These are phyloP conservation scores for Cladorrhinum sp. DNA, from an alignment of 2,329 filamentous ascomycete species.

Conservation along the genomic window DNA sequence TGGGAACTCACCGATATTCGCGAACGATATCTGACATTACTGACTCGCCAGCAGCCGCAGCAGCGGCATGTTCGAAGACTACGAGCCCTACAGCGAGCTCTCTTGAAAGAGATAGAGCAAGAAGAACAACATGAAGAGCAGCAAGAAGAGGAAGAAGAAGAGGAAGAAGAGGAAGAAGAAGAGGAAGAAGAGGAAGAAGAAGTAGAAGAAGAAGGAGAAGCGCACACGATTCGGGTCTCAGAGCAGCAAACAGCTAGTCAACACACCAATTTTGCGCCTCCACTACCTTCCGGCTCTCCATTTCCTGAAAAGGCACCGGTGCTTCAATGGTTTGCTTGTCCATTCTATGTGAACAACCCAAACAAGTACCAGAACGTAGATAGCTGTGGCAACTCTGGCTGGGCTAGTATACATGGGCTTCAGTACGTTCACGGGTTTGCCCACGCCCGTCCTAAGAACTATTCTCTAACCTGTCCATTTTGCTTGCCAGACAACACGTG, in stretches of 20 bases:
- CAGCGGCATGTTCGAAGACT: neutral
- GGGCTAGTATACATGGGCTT: neutral
- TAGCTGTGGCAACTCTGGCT: neutral
- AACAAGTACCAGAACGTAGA: neutral
- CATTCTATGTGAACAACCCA: neutral
- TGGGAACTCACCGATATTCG: neutral
- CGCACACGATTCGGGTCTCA: too few species aligned
- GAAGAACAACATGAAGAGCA: too few species aligned
- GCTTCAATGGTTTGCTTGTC: neutral
- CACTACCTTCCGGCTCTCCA: too few species aligned
- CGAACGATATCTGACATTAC: neutral
- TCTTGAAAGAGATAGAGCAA: too few species aligned
- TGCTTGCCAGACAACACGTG: neutral
- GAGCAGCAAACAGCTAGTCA: too few species aligned
- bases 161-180: neutral
- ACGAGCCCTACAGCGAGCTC: too few species aligned
- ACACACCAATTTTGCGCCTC: too few species aligned
- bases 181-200: too few species aligned
- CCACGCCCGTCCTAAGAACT: too few species aligned
- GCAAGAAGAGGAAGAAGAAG: neutral
- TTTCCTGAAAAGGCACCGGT: too few species aligned
- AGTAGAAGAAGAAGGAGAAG: neutral
- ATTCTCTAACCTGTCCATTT: neutral
- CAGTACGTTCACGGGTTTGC: neutral
- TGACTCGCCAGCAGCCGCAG: neutral